Evolutionary conservation across 2,329 filamentous ascomycete species (phyloP).

Genomic region (Phyllosticta paracitricarpa): DNA sequence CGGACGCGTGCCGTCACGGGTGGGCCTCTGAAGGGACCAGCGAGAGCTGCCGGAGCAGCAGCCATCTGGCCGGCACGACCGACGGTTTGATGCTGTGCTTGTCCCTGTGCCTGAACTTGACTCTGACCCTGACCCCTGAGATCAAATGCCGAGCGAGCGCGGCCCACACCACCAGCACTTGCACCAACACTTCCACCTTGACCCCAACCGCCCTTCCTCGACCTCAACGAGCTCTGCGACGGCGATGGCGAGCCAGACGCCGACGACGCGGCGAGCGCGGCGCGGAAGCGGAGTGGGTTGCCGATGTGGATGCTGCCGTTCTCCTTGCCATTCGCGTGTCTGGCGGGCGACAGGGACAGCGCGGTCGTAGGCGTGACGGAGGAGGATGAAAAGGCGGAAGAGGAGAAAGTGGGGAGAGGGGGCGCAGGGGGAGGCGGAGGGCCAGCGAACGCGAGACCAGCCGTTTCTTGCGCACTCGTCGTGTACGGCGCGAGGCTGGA

Average conservation of each 20-base stretch:
- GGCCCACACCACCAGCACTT: constrained; percentile 12
- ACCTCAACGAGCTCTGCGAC: background rate
- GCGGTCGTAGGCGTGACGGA: too few species aligned
- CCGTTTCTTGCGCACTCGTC: constrained; percentile 1
- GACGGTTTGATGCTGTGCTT: too few species aligned
- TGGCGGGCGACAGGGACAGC: background rate
- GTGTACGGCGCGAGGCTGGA: constrained; percentile 14
- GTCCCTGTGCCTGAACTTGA: too few species aligned
- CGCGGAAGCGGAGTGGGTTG: constrained; percentile 5
- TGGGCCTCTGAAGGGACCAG: too few species aligned
- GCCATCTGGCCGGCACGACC: too few species aligned
- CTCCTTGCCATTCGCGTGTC: background rate
- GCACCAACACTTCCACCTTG: too few species aligned
- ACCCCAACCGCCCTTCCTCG: background rate
- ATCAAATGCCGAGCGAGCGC: constrained; percentile 22
- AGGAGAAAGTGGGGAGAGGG: background rate
- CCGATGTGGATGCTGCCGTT: too few species aligned
- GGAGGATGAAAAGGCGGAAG: background rate
- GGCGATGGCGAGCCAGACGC: background rate
- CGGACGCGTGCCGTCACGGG: background rate
- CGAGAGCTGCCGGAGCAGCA: too few species aligned
- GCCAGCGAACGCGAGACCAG: background rate
- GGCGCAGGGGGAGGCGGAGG: background rate
- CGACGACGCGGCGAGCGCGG: background rate
- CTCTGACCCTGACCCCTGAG: constrained; percentile 13